Percentiles rank a stretch among this genome's conserved stretches.
Evolutionary conservation across 768 basidiomycete species (phyloP).

Genomic region (Podaxis sp.): DNA sequence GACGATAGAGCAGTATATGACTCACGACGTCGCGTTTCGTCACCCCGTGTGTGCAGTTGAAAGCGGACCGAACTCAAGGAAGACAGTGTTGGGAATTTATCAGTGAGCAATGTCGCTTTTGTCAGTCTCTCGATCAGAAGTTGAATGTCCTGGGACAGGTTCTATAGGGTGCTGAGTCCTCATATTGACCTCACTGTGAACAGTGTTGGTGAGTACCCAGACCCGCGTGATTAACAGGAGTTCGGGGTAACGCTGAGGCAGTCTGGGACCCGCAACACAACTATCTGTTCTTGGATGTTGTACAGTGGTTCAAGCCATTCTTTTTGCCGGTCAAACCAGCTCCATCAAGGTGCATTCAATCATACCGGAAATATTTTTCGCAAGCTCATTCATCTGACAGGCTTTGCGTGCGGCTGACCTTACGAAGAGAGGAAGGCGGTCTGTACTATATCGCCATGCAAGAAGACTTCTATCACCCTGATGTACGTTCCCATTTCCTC

Average conservation of each 20-base stretch:
- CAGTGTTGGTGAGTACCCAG: constrained; percentile 35
- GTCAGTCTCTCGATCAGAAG: not conserved
- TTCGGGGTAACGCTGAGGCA: constrained; percentile 16
- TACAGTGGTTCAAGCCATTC: constrained; percentile 51
- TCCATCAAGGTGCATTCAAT: constrained; percentile 38
- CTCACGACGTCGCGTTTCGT: constrained; percentile 49
- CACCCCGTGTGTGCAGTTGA: constrained; percentile 54
- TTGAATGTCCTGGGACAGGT: constrained; percentile 27
- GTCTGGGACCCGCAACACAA: constrained; percentile 43
- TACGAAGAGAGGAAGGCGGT: constrained; percentile 35
- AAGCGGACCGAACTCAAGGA: constrained; percentile 46
- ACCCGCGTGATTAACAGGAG: not conserved
- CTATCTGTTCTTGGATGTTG: constrained; percentile 45
- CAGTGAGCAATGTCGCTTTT: constrained; percentile 35
- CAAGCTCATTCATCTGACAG: constrained; percentile 21
- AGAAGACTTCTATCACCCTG: constrained; percentile 58
- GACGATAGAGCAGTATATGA: constrained; percentile 46
- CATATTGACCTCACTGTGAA: constrained; percentile 34
- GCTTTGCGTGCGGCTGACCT: constrained; percentile 44
- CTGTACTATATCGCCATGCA: constrained; percentile 46
- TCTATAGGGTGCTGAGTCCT: constrained; percentile 64
- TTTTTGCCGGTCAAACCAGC: constrained; percentile 39
- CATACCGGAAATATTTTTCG: not conserved
- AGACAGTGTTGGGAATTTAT: constrained; percentile 51
- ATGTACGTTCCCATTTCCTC: constrained; percentile 26